Evolutionary conservation across 2,329 filamentous ascomycete genomes (phyloP).

Genomic region (Ophiocordyceps unilateralis): DNA sequence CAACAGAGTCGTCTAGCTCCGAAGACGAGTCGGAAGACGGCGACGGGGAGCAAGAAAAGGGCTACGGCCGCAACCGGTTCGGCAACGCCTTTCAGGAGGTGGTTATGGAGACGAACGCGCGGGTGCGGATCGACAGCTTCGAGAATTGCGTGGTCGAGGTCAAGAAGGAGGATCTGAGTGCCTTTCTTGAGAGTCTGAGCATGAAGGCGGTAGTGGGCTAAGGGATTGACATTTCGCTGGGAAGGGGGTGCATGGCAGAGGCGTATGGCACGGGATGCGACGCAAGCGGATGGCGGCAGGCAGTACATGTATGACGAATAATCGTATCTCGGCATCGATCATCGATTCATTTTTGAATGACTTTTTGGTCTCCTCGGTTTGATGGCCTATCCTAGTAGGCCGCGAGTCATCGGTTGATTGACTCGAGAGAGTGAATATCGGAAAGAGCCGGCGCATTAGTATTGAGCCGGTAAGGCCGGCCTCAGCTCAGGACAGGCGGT

Average conservation of each 20-base stretch:
- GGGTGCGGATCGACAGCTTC: slow-evolving; percentile 88
- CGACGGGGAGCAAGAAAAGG: slow-evolving; percentile 36
- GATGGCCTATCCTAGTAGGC: too few species aligned
- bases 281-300: background rate
- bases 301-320: background rate
- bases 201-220: slow-evolving; percentile 69
- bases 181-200: slow-evolving; percentile 81
- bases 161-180: slow-evolving; percentile 82
- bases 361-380: too few species aligned
- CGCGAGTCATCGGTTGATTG: too few species aligned
- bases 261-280: background rate
- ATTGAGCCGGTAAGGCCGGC: too few species aligned
- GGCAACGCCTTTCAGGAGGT: slow-evolving; percentile 94
- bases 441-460: too few species aligned
- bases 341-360: too few species aligned
- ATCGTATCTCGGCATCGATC: too few species aligned
- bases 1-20: slow-evolving; percentile 25
- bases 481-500: too few species aligned
- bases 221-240: background rate
- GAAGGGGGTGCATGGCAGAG: background rate
- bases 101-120: slow-evolving; percentile 72
- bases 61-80: slow-evolving; percentile 73
- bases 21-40: slow-evolving; percentile 35
- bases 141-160: slow-evolving; percentile 96
- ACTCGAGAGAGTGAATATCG: too few species aligned